A percentile compares a stretch with the other conserved stretches of the same genome.
Conservation (phyloP, 2,329 filamentous ascomycete genomes). For the Helotiales sp. region DNA sequence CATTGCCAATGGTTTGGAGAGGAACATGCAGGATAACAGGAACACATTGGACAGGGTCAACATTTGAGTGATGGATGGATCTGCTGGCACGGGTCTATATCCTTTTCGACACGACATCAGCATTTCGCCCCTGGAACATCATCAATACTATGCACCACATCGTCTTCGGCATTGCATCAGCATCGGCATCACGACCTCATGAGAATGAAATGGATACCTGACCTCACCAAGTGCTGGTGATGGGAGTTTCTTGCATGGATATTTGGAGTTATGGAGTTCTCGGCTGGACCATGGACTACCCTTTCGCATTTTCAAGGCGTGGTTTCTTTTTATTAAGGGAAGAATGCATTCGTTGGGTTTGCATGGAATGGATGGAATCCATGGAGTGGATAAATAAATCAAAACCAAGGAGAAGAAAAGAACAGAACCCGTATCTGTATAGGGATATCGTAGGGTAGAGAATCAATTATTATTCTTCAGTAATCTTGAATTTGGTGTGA, state of each 20-base stretch:
- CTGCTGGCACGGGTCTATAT: background rate
- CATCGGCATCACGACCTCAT: background rate
- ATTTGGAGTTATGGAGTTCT: slow-evolving; percentile 3
- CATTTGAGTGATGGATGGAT: background rate
- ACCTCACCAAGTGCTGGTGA: slow-evolving; percentile 23
- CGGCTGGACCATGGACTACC: slow-evolving; percentile 9
- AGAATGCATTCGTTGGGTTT: no score
- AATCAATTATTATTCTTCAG: background rate
- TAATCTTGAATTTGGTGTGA: background rate
- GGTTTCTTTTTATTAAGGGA: background rate
- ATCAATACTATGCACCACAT: background rate
- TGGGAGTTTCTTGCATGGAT: slow-evolving; percentile 5
- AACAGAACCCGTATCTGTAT: background rate
- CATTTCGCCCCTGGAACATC: background rate
- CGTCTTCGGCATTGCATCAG: background rate
- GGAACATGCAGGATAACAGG: background rate
- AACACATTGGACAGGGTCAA: background rate
- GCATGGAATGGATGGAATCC: background rate
- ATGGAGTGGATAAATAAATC: background rate
- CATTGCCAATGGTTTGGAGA: slow-evolving; percentile 2
- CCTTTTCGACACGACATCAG: background rate
- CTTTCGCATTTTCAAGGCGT: background rate
- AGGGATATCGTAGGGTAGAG: background rate
- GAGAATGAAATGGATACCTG: background rate
- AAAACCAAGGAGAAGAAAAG: no score